Evolutionary conservation across 371 early-diverging fungal species (phyloP), one percentile per base, ranked within the genome.

Genomic region (Apophysomyces ossiformis): DNA sequence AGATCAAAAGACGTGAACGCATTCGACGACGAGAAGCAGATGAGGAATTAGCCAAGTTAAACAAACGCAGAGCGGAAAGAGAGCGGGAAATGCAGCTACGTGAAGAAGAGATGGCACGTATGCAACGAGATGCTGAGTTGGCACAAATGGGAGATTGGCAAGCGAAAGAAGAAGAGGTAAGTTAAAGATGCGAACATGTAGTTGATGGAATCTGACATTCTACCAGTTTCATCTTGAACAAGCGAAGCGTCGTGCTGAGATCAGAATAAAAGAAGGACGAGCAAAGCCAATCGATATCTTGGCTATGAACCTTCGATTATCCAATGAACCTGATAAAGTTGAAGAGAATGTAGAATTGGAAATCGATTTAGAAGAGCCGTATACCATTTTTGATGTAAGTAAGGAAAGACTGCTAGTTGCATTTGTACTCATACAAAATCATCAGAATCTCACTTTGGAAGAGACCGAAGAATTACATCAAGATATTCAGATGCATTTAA

Each of bases 111-210:
- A 78, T 85, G 68, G 75, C 78, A 6, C 78, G 87, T 45, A 78
- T 88, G 68, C 91, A 93, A 67, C 77, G 96, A 1, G 95, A 95
- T 60, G 86, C 90, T 16, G 96, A 96, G 71, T 82, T 89, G 41
- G 93, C 89, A 7, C 90, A 89, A 50, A 84, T 95, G 71, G 97
- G 96, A n/a, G 98, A 97, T 73, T 97, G 98, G 98, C 91, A 94
- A 74, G 84, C 89, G 5, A 87, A 92, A 37, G 98, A 97, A 69
- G 94, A 94, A 70, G 92, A 91, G 60, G 80, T 79, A 79, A 38
- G 57, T 6, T 1, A 41, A 54, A 7, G 7, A 39, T 54, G 43
- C 61, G n/a, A 18, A 32, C 16, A 15, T 11, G 44, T 56, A 0
- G 13, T 47, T 59, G 18, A 18, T 32, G 54, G 13, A 4, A 39